A percentile compares a stretch with the other conserved stretches of the same genome.
Evolutionary conservation across 176 grass and related monocot species (phyloP).

Genomic region (Oryza glaberrima): DNA sequence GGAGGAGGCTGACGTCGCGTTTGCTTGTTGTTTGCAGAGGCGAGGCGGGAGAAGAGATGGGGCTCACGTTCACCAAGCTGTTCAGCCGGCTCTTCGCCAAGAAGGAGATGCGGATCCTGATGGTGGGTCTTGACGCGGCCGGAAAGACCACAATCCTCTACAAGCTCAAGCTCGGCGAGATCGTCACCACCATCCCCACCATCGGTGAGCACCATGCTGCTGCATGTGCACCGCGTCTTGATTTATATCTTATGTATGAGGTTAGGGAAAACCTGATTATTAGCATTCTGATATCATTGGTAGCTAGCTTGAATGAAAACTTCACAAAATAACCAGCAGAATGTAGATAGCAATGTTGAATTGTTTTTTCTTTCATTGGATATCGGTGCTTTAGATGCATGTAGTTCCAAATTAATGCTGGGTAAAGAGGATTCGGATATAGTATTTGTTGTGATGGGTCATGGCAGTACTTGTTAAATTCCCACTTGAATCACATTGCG

Average conservation of each 20-base stretch:
- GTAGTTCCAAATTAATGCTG: background rate
- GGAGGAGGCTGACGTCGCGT: background rate
- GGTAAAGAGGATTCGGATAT: background rate
- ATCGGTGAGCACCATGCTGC: slow-evolving; percentile 47
- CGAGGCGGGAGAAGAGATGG: slow-evolving; percentile 50
- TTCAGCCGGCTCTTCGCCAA: slow-evolving; percentile 80
- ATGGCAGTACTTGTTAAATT: background rate
- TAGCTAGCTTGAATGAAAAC: slow-evolving; percentile 5
- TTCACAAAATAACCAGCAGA: background rate
- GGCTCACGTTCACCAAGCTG: slow-evolving; percentile 81
- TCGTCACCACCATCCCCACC: slow-evolving; percentile 81
- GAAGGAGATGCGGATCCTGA: slow-evolving; percentile 87
- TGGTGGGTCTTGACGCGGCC: slow-evolving; percentile 76
- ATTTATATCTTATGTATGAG: no score
- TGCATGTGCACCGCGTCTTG: background rate
- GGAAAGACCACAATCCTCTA: slow-evolving; percentile 85
- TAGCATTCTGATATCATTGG: background rate
- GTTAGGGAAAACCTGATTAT: background rate
- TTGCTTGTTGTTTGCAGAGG: slow-evolving; percentile 25
- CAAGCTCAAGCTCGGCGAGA: slow-evolving; percentile 85
- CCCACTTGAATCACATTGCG: background rate
- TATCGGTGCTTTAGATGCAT: background rate
- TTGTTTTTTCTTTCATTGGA: background rate
- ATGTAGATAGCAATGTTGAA: background rate
- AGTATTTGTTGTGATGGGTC: background rate